A percentile compares a stretch with the other conserved stretches of the same genome.
Evolutionary conservation across 2,329 filamentous ascomycete genomes (phyloP).

Genomic region (Phialophora expanda): DNA sequence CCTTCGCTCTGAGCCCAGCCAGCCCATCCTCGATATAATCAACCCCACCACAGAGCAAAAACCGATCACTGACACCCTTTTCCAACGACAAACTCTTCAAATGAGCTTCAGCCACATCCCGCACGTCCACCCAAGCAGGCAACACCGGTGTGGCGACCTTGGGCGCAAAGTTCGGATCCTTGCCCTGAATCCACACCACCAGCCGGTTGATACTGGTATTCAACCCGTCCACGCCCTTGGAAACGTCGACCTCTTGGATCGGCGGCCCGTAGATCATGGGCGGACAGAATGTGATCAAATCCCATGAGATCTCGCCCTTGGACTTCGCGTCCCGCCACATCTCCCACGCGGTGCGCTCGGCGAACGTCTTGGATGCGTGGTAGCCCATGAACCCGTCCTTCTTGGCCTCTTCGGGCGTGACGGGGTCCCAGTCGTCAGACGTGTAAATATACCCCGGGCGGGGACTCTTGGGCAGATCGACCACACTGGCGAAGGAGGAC

Average conservation of each 20-base stretch:
- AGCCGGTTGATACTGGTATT: slow-evolving; percentile 24
- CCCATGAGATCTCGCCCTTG: slow-evolving; percentile 27
- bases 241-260: slow-evolving; percentile 31
- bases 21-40: slow-evolving; percentile 28
- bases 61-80: slow-evolving; percentile 28
- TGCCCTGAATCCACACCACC: slow-evolving; percentile 12
- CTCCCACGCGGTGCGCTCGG: slow-evolving; percentile 40
- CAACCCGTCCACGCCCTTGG: slow-evolving; percentile 24
- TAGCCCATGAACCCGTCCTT: slow-evolving; percentile 34
- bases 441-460: slow-evolving; percentile 53
- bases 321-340: slow-evolving; percentile 39
- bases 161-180: slow-evolving; percentile 19
- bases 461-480: slow-evolving; percentile 48
- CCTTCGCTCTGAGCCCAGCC: slow-evolving; percentile 25
- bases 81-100: slow-evolving; percentile 23
- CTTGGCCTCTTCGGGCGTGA: slow-evolving; percentile 52
- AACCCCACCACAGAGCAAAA: slow-evolving; percentile 27
- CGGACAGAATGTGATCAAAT: slow-evolving; percentile 48
- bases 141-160: slow-evolving; percentile 25
- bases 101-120: slow-evolving; percentile 33
- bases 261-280: slow-evolving; percentile 56
- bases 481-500: slow-evolving; percentile 57
- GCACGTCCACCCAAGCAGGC: slow-evolving; percentile 34
- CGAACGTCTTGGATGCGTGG: slow-evolving; percentile 38
- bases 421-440: slow-evolving; percentile 57